Conservation (phyloP, 1,284 basidiomycete genomes). For the Polyporus tsugae region DNA sequence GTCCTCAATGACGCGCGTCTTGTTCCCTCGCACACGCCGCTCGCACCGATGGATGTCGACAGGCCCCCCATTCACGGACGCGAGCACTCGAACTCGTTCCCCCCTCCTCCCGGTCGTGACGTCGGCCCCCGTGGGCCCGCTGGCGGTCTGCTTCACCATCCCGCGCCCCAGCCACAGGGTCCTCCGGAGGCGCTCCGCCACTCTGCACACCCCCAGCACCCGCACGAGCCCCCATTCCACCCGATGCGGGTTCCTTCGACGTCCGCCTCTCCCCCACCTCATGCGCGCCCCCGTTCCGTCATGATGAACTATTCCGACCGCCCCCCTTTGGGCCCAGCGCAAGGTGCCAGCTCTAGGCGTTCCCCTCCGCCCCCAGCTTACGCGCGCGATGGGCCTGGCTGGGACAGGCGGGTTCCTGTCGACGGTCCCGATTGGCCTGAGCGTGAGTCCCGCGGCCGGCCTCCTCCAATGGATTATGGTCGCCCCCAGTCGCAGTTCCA, state of each 20-base stretch:
- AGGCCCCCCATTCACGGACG: slow-evolving; percentile 61
- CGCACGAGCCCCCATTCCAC: slow-evolving; percentile 61
- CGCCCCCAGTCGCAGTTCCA: slow-evolving; percentile 38
- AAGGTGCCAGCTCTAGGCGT: slow-evolving; percentile 40
- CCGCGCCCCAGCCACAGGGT: slow-evolving; percentile 62
- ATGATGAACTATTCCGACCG: slow-evolving; percentile 46
- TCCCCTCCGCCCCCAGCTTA: slow-evolving; percentile 66
- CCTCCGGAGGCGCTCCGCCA: slow-evolving; percentile 57
- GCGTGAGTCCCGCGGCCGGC: slow-evolving; percentile 50
- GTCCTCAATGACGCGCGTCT: slow-evolving; percentile 76
- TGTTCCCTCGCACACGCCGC: slow-evolving; percentile 67
- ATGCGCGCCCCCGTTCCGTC: slow-evolving; percentile 57
- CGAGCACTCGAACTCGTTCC: slow-evolving; percentile 55
- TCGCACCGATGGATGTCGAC: slow-evolving; percentile 88
- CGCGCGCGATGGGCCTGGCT: slow-evolving; percentile 59
- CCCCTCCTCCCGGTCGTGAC: slow-evolving; percentile 49
- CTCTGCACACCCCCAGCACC: slow-evolving; percentile 49
- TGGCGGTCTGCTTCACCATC: slow-evolving; percentile 67
- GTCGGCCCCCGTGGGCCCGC: slow-evolving; percentile 54
- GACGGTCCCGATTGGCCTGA: slow-evolving; percentile 43
- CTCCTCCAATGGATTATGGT: slow-evolving; percentile 32
- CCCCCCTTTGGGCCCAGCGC: slow-evolving; percentile 63
- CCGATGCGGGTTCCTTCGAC: slow-evolving; percentile 57
- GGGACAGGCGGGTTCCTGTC: slow-evolving; percentile 55
- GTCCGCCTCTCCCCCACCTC: slow-evolving; percentile 61